Conservation (phyloP, 139 green algal species). For the Picochlorum sp. region DNA sequence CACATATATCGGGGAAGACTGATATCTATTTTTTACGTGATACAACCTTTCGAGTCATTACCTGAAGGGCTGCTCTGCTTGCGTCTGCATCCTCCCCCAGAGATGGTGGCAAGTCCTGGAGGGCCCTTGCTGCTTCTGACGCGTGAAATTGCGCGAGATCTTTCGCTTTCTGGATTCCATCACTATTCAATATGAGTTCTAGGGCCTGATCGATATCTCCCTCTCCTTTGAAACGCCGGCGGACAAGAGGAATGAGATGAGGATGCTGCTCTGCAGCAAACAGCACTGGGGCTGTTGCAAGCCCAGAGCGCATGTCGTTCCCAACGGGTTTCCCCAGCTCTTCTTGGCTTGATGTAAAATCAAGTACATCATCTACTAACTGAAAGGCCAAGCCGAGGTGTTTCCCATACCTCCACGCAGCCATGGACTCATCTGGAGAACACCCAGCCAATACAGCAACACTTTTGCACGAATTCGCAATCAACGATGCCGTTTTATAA, state of each 20-base stretch:
- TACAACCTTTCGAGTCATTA: slow-evolving; percentile 5
- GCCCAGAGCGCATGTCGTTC: slow-evolving; percentile 78
- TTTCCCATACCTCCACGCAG: slow-evolving; percentile 43
- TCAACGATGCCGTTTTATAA: slow-evolving; percentile 93
- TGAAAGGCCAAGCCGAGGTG: slow-evolving; percentile 95
- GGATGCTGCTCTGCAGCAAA: slow-evolving; percentile 68
- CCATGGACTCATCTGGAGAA: slow-evolving; percentile 22
- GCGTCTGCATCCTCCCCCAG: not conserved
- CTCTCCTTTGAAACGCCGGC: slow-evolving; percentile 70
- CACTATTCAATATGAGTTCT: slow-evolving; percentile 5
- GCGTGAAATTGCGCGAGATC: slow-evolving; percentile 7
- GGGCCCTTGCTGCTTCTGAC: not conserved
- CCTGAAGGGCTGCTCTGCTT: slow-evolving; percentile 4
- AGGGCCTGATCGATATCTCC: slow-evolving; percentile 29
- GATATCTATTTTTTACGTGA: slow-evolving; percentile 7
- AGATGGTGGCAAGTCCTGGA: not conserved
- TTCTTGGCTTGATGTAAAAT: slow-evolving; percentile 68
- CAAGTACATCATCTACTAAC: slow-evolving; percentile 93
- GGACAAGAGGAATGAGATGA: slow-evolving; percentile 53
- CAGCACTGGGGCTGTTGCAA: slow-evolving; percentile 90
- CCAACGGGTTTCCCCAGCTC: slow-evolving; percentile 90
- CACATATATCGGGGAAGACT: slow-evolving; percentile 1
- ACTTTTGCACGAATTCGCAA: slow-evolving; percentile 80
- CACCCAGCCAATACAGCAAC: slow-evolving; percentile 71
- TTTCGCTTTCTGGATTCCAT: slow-evolving; percentile 15